phyloP scores from a whole-genome alignment of 768 basidiomycete genomes.

The Leucosporidium creatinivorum region DNA sequence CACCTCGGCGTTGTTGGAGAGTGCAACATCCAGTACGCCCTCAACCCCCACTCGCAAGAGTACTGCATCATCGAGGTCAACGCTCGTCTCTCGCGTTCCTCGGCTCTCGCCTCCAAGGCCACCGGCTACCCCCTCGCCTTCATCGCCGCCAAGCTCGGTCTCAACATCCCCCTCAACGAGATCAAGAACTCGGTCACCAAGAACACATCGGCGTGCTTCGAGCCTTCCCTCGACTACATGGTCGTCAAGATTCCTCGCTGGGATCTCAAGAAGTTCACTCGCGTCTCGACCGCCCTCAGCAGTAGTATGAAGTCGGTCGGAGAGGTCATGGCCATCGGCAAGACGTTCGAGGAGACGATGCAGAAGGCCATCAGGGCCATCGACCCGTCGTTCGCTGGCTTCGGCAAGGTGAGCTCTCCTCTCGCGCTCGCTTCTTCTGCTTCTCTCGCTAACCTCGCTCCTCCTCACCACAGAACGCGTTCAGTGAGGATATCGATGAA shows the following conservation, averaged over 20 bases:
- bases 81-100: conserved; percentile 95
- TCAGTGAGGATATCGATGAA: conserved; percentile 79
- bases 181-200: conserved; percentile 97
- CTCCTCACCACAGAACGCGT: conserved; percentile 23
- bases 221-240: conserved; percentile 92
- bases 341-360: conserved; percentile 97
- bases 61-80: conserved; percentile 99
- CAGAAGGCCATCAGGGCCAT: conserved; percentile 97
- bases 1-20: conserved; percentile 96
- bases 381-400: conserved; percentile 89
- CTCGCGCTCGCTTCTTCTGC: background rate
- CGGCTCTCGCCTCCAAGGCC: conserved; percentile 94
- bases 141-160: conserved; percentile 95
- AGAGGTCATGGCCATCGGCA: conserved; percentile 97
- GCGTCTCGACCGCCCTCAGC: conserved; percentile 82
- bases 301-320: conserved; percentile 99
- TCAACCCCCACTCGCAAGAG: conserved; percentile 88
- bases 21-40: conserved; percentile 98
- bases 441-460: conserved; percentile 4
- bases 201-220: conserved; percentile 93
- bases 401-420: conserved; percentile 61
- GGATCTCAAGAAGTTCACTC: conserved; percentile 96
- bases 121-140: conserved; percentile 97
- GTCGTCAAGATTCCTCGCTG: conserved; percentile 99
- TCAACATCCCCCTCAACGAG: conserved; percentile 93